A percentile compares a stretch with the other conserved stretches of the same genome.
Conservation (phyloP, 306 rosid species). For the Cicer chorassanicum region DNA sequence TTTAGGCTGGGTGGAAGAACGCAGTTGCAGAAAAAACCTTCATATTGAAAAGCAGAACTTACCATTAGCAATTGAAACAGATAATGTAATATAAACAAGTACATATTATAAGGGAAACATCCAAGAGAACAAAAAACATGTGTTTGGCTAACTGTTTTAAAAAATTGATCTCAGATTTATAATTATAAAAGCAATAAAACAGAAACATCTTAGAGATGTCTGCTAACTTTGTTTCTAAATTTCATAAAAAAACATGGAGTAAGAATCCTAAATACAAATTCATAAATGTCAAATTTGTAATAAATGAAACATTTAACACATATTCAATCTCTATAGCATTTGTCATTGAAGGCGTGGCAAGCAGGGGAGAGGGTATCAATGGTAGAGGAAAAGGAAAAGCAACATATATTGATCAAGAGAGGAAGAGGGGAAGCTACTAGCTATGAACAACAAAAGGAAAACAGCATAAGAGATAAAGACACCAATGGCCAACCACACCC, state of each 20-base stretch:
- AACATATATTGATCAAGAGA: conserved; percentile 3
- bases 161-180: background rate
- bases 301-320: background rate
- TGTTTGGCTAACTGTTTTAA: background rate
- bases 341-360: background rate
- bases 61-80: conserved; percentile 21
- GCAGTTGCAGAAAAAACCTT: conserved; percentile 91
- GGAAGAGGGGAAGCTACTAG: background rate
- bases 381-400: background rate
- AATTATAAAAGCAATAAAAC: conserved; percentile 7
- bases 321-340: background rate
- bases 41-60: conserved; percentile 32
- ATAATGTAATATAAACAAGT: conserved; percentile 5
- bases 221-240: background rate
- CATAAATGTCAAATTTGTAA: background rate
- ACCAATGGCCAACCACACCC: background rate
- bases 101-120: background rate
- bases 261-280: background rate
- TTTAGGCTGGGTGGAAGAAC: conserved; percentile 90
- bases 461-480: background rate
- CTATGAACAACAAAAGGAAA: background rate
- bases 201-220: background rate
- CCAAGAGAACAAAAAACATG: background rate
- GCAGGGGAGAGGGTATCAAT: background rate
- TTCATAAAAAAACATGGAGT: background rate